A percentile compares a stretch with the other conserved stretches of the same genome.
phyloP scores from a whole-genome alignment of 2,329 filamentous ascomycete genomes.

The Microcyclospora tardicrescens region DNA sequence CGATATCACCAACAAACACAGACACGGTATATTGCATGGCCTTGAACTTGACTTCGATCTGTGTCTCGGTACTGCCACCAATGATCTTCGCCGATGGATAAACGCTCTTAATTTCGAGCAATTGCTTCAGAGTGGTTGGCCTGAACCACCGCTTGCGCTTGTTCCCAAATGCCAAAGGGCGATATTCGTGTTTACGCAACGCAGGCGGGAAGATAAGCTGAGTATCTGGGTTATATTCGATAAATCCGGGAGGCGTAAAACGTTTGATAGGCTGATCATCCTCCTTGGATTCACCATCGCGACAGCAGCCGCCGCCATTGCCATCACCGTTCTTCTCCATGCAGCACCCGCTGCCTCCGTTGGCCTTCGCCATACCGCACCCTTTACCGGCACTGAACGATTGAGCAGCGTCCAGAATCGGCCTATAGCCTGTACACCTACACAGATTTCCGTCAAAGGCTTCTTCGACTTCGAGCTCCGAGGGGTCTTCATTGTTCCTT shows the following conservation, averaged over 20 bases:
- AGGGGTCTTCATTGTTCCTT: conserved; percentile 66
- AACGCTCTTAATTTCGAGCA: conserved; percentile 79
- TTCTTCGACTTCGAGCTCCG: conserved; percentile 77
- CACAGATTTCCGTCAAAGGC: conserved; percentile 96
- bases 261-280: conserved; percentile 38
- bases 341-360: conserved; percentile 57
- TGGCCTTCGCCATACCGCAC: conserved; percentile 43
- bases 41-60: conserved; percentile 98
- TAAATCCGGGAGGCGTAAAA: conserved; percentile 82
- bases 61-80: conserved; percentile 89
- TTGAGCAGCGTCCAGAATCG: conserved; percentile 86
- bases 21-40: conserved; percentile 79
- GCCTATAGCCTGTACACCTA: conserved; percentile 86
- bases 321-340: conserved; percentile 44
- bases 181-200: conserved; percentile 70
- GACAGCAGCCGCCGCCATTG: conserved; percentile 37
- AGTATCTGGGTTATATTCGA: conserved; percentile 85
- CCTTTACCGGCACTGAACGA: conserved; percentile 56
- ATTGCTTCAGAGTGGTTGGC: conserved; percentile 71
- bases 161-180: conserved; percentile 77
- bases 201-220: conserved; percentile 88
- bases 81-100: conserved; percentile 87
- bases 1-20: conserved; percentile 85
- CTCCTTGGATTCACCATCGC: conserved; percentile 36
- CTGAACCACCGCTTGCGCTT: conserved; percentile 91